phyloP scores from a whole-genome alignment of 2,329 filamentous ascomycete genomes.

The Claviceps sp. region DNA sequence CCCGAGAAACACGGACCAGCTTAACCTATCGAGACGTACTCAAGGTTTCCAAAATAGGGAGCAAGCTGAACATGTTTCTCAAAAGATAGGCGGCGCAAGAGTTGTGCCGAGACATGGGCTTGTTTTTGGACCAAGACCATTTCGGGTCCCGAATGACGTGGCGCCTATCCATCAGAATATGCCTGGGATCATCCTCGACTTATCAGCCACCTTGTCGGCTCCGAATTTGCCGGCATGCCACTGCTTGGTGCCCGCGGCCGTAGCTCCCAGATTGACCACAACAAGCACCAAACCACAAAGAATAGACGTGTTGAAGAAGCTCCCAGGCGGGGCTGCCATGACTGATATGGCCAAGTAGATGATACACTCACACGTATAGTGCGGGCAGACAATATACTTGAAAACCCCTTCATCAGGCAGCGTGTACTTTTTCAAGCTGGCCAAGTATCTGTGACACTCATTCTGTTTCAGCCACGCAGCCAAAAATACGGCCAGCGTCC shows the following conservation, averaged over 20 bases:
- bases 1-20: constrained; percentile 51
- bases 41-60: constrained; percentile 62
- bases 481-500: constrained; percentile 51
- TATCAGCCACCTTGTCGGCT: constrained; percentile 41
- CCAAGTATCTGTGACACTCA: constrained; percentile 56
- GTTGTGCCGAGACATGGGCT: no score
- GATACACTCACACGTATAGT: constrained; percentile 80
- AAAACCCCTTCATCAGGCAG: constrained; percentile 66
- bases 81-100: constrained; percentile 15
- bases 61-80: constrained; percentile 43
- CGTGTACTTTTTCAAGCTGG: constrained; percentile 66
- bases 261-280: constrained; percentile 64
- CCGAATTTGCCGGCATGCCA: constrained; percentile 77
- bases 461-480: constrained; percentile 62
- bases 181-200: constrained; percentile 66
- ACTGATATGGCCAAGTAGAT: constrained; percentile 72
- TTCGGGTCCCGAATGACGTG: no score
- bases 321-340: constrained; percentile 54
- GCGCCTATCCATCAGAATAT: constrained; percentile 32
- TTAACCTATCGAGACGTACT: constrained; percentile 78
- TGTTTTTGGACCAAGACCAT: no score
- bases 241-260: constrained; percentile 59
- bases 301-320: constrained; percentile 58
- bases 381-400: constrained; percentile 61
- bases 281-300: constrained; percentile 61